Evolutionary conservation across 306 rosid genomes (phyloP), one percentile per base, ranked within the genome.

Genomic region (Morella rubra): DNA sequence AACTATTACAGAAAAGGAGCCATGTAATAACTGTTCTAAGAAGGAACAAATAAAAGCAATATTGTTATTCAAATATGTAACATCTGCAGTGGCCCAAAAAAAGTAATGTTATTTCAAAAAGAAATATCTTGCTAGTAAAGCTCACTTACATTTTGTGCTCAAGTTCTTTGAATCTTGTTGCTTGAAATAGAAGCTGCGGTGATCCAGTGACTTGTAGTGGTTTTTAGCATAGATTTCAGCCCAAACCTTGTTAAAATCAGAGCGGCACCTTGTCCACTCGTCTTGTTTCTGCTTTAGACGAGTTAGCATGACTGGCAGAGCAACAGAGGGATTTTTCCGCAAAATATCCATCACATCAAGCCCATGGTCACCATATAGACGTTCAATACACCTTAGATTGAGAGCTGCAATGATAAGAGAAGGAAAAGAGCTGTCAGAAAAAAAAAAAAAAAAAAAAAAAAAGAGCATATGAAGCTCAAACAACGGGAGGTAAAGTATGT

Each of bases 161-260:
- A 92, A 87, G 89, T 93, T 96, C 91, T 92, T 96, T 4, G 99
- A 88, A 81, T 96, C 99, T 88, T 92, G 99, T 77, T 96, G 99
- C 89, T 96, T 96, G 92, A 96, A 96, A 77, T 96, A 92, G 90
- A 92, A 96, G 89, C 99, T 96, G 75, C 98, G 92, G 58, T 96
- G 99, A 86, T 96, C 99, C 77, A 96, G 98, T 67, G 99, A 96
- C 67, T 96, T 96, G 85, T 90, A 89, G 87, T 96, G 97, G 79
- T 96, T 96, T 87, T 92, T 96, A 58, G 93, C 73, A 88, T 96
- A 96, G 69, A 96, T 89, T 78, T 96, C 97, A 72, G 98, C 99
- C 99, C 99, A 96, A 75, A 96, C 97, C 86, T 96, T 96, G 77
- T 91, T 92, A 77, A 96, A 96, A 86, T 96, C 98, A 42, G 88